Evolutionary conservation across 257 asterid genomes (phyloP).

Genomic region (Coffea canephora): DNA sequence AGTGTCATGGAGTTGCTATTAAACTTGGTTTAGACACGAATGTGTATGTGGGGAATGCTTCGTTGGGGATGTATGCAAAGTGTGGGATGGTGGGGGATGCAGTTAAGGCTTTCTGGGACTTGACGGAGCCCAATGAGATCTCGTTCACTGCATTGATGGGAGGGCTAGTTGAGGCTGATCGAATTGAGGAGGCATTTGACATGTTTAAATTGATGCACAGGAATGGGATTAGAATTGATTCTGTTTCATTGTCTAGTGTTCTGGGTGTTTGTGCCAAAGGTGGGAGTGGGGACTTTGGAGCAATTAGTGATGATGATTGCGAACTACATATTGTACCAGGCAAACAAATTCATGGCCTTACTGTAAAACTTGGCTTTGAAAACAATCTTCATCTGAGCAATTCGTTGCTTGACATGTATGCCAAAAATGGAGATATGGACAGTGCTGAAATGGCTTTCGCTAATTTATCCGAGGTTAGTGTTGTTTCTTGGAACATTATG

Average conservation of each 20-base stretch:
- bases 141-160: slow-evolving; percentile 73
- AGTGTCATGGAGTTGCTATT: slow-evolving; percentile 59
- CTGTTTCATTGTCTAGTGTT: slow-evolving; percentile 55
- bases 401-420: slow-evolving; percentile 69
- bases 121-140: slow-evolving; percentile 66
- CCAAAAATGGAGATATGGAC: slow-evolving; percentile 54
- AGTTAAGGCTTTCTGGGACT: slow-evolving; percentile 40
- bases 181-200: slow-evolving; percentile 55
- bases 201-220: slow-evolving; percentile 61
- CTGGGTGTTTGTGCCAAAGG: slow-evolving; percentile 54
- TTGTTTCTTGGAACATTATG: slow-evolving; percentile 82
- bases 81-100: slow-evolving; percentile 49
- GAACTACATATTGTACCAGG: slow-evolving; percentile 29
- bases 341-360: slow-evolving; percentile 58
- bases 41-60: slow-evolving; percentile 60
- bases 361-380: slow-evolving; percentile 48
- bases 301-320: slow-evolving; percentile 23
- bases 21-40: slow-evolving; percentile 58
- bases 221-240: slow-evolving; percentile 40
- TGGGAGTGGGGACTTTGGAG: slow-evolving; percentile 28
- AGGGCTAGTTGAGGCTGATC: slow-evolving; percentile 51
- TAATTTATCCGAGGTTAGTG: slow-evolving; percentile 43
- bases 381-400: slow-evolving; percentile 53
- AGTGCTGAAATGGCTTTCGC: slow-evolving; percentile 55
- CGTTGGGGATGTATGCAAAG: slow-evolving; percentile 71